Evolutionary conservation across 805 yeast species (phyloP).

Genomic region (Saturnispora hagleri): DNA sequence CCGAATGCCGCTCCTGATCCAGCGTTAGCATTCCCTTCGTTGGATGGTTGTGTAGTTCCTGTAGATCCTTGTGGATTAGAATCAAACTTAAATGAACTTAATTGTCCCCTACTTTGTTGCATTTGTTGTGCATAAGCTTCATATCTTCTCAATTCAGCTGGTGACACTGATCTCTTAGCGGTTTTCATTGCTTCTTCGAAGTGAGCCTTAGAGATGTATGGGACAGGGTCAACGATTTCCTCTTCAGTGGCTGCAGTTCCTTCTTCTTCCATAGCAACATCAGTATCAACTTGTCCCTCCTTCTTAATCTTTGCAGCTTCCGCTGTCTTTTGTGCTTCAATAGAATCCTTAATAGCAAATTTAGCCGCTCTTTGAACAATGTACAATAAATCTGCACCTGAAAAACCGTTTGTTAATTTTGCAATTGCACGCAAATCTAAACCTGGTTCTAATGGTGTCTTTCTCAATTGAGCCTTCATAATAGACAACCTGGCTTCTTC

Average conservation of each 20-base stretch:
- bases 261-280: conserved; percentile 35
- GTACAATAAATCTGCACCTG: conserved; percentile 97
- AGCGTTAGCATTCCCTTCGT: conserved; percentile 26
- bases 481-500: conserved; percentile 90
- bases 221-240: conserved; percentile 88
- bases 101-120: conserved; percentile 92
- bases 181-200: conserved; percentile 99
- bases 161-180: conserved; percentile 94
- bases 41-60: conserved; percentile 23
- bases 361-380: conserved; percentile 98
- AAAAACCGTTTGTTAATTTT: conserved; percentile 90
- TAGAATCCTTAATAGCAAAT: conserved; percentile 95
- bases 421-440: conserved; percentile 83
- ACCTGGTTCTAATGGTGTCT: conserved; percentile 97
- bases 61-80: conserved; percentile 25
- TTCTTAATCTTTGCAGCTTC: conserved; percentile 43
- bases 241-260: conserved; percentile 23
- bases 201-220: conserved; percentile 86
- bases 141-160: conserved; percentile 95
- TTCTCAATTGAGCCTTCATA: conserved; percentile 91
- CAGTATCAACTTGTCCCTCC: conserved; percentile 25
- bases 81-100: conserved; percentile 79
- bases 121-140: conserved; percentile 97
- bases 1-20: conserved; percentile 38
- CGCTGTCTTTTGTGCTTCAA: conserved; percentile 62